A percentile compares a stretch with the other conserved stretches of the same genome.
phyloP scores from a whole-genome alignment of 352 stramenopile genomes.

The Globisporangium acanthophoron region DNA sequence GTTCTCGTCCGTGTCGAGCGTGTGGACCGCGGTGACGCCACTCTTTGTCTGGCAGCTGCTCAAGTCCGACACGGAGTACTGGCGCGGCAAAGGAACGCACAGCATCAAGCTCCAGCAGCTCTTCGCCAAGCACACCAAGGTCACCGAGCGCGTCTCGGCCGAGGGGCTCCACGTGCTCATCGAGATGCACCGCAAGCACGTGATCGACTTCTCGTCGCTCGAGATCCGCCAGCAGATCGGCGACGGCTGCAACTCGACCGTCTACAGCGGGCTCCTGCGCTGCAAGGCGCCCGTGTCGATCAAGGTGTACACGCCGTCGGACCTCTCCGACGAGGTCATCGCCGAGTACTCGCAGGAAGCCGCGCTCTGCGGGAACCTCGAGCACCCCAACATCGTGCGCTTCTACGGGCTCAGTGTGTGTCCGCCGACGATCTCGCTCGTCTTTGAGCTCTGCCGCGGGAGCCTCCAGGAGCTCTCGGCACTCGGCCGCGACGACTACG shows the following conservation, averaged over 20 bases:
- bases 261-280: slow-evolving; percentile 45
- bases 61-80: slow-evolving; percentile 52
- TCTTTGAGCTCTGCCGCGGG: slow-evolving; percentile 59
- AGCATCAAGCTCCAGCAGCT: slow-evolving; percentile 34
- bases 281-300: slow-evolving; percentile 43
- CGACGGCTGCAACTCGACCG: slow-evolving; percentile 32
- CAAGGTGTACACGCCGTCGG: slow-evolving; percentile 61
- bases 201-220: slow-evolving; percentile 66
- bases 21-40: slow-evolving; percentile 39
- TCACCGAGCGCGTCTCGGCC: slow-evolving; percentile 47
- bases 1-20: slow-evolving; percentile 43
- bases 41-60: slow-evolving; percentile 57
- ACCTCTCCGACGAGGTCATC: slow-evolving; percentile 55
- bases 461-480: slow-evolving; percentile 45
- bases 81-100: slow-evolving; percentile 42
- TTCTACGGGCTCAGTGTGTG: slow-evolving; percentile 64
- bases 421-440: slow-evolving; percentile 57
- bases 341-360: slow-evolving; percentile 53
- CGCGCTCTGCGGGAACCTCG: slow-evolving; percentile 41
- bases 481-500: slow-evolving; percentile 28
- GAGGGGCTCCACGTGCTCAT: slow-evolving; percentile 64
- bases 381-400: slow-evolving; percentile 58
- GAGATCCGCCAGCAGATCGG: slow-evolving; percentile 47
- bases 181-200: slow-evolving; percentile 68
- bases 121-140: slow-evolving; percentile 33